Percentiles rank a stretch among this genome's conserved stretches.
Conservation (phyloP, 2,329 filamentous ascomycete genomes). For the Exserohilum rostratum region DNA sequence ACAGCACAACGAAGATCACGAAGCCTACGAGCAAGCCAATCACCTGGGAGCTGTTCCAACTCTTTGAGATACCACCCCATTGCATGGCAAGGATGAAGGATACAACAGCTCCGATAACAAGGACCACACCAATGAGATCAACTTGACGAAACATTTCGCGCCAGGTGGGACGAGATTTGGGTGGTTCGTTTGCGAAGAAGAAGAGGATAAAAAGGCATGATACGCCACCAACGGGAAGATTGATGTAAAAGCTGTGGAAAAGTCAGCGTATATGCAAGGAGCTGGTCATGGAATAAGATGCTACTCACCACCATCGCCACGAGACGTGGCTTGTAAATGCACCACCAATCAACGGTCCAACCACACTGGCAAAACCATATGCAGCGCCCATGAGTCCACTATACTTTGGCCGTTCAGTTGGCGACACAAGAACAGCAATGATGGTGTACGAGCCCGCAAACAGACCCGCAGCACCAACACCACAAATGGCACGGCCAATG, state of each 20-base stretch:
- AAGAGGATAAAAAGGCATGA: slow-evolving; percentile 40
- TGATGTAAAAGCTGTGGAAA: slow-evolving; percentile 43
- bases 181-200: slow-evolving; percentile 37
- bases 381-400: slow-evolving; percentile 47
- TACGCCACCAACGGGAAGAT: slow-evolving; percentile 53
- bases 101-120: slow-evolving; percentile 50
- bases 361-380: slow-evolving; percentile 46
- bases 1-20: slow-evolving; percentile 43
- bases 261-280: neutral
- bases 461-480: slow-evolving; percentile 3
- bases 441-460: slow-evolving; percentile 45
- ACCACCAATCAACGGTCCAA: slow-evolving; percentile 52
- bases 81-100: slow-evolving; percentile 56
- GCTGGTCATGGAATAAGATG: rapidly evolving
- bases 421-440: slow-evolving; percentile 51
- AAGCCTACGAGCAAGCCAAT: slow-evolving; percentile 56
- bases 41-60: slow-evolving; percentile 46
- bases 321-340: slow-evolving; percentile 46
- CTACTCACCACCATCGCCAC: slow-evolving; percentile 50
- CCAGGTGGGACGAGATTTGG: slow-evolving; percentile 20
- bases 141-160: slow-evolving; percentile 53
- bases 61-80: slow-evolving; percentile 47
- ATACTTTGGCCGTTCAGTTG: slow-evolving; percentile 49
- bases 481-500: slow-evolving; percentile 5
- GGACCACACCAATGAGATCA: slow-evolving; percentile 52